Percentiles rank a stretch among this genome's conserved stretches.
Evolutionary conservation across 2,329 filamentous ascomycete genomes (phyloP).

Genomic region (Aspergillus luchuensis): DNA sequence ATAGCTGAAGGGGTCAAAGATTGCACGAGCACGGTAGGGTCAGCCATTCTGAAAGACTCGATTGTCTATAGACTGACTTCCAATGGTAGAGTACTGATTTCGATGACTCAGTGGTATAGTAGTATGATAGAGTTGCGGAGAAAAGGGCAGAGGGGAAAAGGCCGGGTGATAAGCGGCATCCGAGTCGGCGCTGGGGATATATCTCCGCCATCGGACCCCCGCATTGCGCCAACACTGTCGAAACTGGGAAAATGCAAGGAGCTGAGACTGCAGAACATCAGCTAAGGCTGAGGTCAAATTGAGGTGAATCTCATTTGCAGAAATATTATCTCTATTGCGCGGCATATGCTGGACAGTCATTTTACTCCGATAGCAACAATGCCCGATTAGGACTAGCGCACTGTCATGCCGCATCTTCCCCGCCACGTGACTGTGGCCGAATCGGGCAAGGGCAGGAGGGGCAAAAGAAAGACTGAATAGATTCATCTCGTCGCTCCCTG

Average conservation of each 20-base stretch:
- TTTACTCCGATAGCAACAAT: neutral
- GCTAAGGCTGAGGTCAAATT: neutral
- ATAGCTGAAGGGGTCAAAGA: constrained; percentile 73
- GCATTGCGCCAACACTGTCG: neutral
- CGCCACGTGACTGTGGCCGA: neutral
- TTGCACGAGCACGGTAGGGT: constrained; percentile 30
- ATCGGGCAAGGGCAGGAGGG: neutral
- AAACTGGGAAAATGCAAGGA: neutral
- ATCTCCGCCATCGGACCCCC: constrained; percentile 2
- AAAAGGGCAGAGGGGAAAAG: neutral
- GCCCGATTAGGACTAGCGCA: neutral
- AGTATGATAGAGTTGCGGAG: neutral
- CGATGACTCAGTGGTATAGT: too few relatives aligned
- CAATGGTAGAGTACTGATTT: too few relatives aligned
- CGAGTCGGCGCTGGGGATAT: neutral
- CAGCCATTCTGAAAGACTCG: constrained; percentile 44
- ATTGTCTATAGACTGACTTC: neutral
- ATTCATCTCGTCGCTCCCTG: neutral
- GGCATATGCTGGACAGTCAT: neutral
- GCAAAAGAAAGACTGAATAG: neutral
- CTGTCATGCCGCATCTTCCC: neutral
- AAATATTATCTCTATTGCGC: neutral
- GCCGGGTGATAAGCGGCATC: neutral
- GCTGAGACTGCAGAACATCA: neutral
- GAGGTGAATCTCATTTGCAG: neutral